A percentile compares a stretch with the other conserved stretches of the same genome.
Evolutionary conservation across 352 stramenopile species (phyloP).

Genomic region (Plasmopara viticola): DNA sequence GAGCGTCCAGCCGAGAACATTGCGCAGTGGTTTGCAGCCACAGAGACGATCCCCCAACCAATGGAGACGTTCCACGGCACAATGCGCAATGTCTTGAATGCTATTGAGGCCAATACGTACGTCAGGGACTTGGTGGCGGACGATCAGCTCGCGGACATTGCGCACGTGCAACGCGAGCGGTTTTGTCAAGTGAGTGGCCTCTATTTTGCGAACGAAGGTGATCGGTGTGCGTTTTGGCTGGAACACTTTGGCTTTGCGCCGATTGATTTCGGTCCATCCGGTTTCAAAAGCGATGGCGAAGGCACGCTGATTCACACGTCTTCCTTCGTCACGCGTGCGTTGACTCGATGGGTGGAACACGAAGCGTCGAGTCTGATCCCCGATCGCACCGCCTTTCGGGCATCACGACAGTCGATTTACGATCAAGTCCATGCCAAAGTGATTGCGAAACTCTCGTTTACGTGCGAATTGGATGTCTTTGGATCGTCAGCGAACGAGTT

Average conservation of each 20-base stretch:
- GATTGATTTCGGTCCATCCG: constrained; percentile 16
- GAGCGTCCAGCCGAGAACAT: constrained; percentile 37
- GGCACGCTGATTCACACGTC: constrained; percentile 23
- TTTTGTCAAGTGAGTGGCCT: constrained; percentile 74
- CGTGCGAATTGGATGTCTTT: constrained; percentile 85
- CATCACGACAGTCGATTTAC: constrained; percentile 60
- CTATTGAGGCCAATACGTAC: constrained; percentile 57
- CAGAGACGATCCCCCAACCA: constrained; percentile 55
- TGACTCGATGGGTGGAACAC: constrained; percentile 47
- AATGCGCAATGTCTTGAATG: constrained; percentile 64
- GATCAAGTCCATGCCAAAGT: constrained; percentile 56
- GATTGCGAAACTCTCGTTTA: constrained; percentile 44
- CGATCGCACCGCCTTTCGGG: constrained; percentile 49
- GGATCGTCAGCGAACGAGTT: constrained; percentile 97
- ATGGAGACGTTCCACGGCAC: constrained; percentile 75
- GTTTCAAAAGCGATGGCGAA: constrained; percentile 15
- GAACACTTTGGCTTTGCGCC: constrained; percentile 62
- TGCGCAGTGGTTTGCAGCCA: constrained; percentile 33
- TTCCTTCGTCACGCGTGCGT: constrained; percentile 33
- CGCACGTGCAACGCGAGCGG: constrained; percentile 48
- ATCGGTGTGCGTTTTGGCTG: constrained; percentile 50
- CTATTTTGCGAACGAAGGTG: constrained; percentile 48
- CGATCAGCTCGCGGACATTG: constrained; percentile 48
- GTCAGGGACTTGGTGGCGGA: constrained; percentile 56
- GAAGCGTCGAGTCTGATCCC: constrained; percentile 57